Base-by-base conservation (phyloP, 331 rosid genomes). In the Arachis monticola region DNA sequence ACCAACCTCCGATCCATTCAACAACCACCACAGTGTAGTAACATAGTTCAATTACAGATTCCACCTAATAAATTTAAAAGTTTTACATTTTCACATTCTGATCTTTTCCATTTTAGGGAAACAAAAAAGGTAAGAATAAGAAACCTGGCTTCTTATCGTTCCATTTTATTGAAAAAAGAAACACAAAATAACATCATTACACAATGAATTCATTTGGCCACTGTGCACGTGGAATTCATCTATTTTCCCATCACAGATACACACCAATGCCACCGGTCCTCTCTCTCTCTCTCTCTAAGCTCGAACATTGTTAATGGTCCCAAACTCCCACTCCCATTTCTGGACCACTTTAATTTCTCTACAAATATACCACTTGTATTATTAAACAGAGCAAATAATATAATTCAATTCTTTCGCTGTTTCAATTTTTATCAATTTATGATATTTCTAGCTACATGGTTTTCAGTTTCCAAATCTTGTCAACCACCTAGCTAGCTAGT, bases 271-370 rank as follows among this genome's bases (percentile, higher is more conserved):
- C 60, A 56, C 32, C 1, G 17, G 22, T 32, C n/a, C 35, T 46
- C 66, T n/a, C n/a, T n/a, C n/a, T n/a, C n/a, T n/a, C n/a, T n/a
- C 38, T 38, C 63, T 58, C 40, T 8, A 1, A 1, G 4, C n/a
- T 51, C 56, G 45, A 50, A 70, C 56, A 22, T 55, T 38, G 84
- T 51, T 68, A 60, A 76, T 71, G 82, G 75, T 76, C 81, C 78
- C 78, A 76, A 48, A 58, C 64, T 72, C 85, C 85, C 81, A 76
- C 38, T 35, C 38, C 38, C 35, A 70, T 72, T 81, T 10, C 17
- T 22, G 79, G 85, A 76, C 85, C 82, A 77, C 75, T 48, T 32
- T 59, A 35, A 35, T 35, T 35, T 35, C 38, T 35, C 31, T 13
- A 47, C 22, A 60, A 60, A 60, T 45, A 62, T 35, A 35, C 38